Percentiles rank a stretch among this genome's conserved stretches.
These are phyloP conservation scores for Achlya hypogyna DNA, from an alignment of 352 stramenopile genomes.

Conservation along the genomic window DNA sequence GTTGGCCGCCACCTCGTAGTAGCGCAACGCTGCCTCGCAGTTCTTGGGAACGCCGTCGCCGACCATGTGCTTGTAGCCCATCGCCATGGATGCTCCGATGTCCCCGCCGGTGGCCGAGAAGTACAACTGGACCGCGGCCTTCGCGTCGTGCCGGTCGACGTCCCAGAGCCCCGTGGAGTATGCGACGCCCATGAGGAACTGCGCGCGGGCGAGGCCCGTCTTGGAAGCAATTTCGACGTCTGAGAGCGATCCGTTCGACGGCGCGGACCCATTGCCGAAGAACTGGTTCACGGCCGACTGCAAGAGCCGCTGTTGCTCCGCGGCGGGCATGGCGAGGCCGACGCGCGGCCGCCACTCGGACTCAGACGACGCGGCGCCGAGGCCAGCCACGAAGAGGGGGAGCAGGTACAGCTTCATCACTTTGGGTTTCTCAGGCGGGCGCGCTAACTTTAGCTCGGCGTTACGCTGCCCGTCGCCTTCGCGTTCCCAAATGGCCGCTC, in stretches of 20 bases:
- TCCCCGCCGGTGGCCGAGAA: slow-evolving; percentile 67
- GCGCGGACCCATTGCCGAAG: slow-evolving; percentile 8
- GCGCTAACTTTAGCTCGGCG: background rate
- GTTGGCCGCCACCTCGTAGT: slow-evolving; percentile 85
- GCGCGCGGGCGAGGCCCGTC: slow-evolving; percentile 25
- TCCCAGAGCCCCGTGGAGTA: slow-evolving; percentile 77
- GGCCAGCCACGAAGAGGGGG: background rate
- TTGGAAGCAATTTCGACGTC: background rate
- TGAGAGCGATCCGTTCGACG: slow-evolving; percentile 8
- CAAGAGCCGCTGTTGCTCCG: slow-evolving; percentile 1
- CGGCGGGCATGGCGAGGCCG: background rate
- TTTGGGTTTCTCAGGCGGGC: background rate
- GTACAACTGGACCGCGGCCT: slow-evolving; percentile 74
- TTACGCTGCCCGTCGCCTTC: background rate
- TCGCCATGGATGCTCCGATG: slow-evolving; percentile 53
- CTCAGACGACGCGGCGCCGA: background rate
- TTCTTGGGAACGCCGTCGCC: slow-evolving; percentile 64
- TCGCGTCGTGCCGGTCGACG: slow-evolving; percentile 45
- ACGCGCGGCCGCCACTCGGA: background rate
- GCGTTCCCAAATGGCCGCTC: background rate
- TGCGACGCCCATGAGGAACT: slow-evolving; percentile 81
- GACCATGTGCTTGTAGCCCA: slow-evolving; percentile 71
- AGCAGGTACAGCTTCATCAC: slow-evolving; percentile 7
- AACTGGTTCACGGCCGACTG: slow-evolving; percentile 11
- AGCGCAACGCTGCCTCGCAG: slow-evolving; percentile 76